Conservation (phyloP, 2,329 filamentous ascomycete genomes). For the Dendrostoma leiphaemia region DNA sequence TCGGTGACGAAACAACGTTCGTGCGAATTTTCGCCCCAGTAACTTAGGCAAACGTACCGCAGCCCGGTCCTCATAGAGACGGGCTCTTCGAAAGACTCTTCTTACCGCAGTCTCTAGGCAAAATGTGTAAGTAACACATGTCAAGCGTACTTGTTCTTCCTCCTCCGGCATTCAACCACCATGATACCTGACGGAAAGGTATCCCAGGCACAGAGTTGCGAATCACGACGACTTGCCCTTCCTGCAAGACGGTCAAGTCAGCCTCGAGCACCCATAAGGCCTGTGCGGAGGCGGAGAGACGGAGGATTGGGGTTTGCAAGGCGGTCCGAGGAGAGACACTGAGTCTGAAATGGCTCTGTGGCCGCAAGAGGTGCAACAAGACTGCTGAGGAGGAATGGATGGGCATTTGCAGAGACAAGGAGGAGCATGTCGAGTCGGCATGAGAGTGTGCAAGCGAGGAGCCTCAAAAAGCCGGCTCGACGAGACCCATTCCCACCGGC, state of each 20-base stretch:
- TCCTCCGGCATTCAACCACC: background rate
- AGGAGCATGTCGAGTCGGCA: background rate
- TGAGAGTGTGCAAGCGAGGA: background rate
- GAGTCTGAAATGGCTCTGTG: conserved; percentile 4
- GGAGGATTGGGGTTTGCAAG: background rate
- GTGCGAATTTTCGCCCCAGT: too few species aligned
- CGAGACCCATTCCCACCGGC: too few species aligned
- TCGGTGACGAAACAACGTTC: too few species aligned
- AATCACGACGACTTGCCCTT: background rate
- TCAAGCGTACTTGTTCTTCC: too few species aligned
- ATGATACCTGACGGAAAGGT: background rate
- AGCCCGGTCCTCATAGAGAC: too few species aligned
- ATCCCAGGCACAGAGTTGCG: conserved; percentile 5
- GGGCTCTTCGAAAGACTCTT: too few species aligned
- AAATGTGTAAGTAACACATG: conserved; percentile 9
- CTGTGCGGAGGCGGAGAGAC: background rate
- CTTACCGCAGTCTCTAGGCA: too few species aligned
- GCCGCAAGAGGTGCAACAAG: background rate
- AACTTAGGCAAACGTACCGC: too few species aligned
- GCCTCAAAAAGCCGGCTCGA: too few species aligned
- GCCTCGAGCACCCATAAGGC: background rate
- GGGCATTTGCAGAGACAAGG: background rate
- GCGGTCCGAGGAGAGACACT: background rate
- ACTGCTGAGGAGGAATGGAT: background rate
- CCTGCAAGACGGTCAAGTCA: background rate